Base-by-base conservation (phyloP, 1,284 basidiomycete species). In the Afroboletus lepidellus region DNA sequence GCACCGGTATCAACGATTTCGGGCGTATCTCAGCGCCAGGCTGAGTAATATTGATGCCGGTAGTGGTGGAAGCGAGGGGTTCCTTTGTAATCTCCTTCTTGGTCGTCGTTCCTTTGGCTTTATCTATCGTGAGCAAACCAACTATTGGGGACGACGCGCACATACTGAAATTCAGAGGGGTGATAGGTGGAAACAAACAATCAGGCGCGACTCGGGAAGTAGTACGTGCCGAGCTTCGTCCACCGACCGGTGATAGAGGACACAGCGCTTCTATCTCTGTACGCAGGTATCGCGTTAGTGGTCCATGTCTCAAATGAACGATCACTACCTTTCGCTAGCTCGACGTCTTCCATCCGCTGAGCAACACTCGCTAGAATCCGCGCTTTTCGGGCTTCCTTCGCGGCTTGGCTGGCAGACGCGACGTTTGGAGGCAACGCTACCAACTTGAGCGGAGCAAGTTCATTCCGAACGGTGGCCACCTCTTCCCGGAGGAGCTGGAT, bases 401-500 rank as follows among this genome's bases (percentile, higher is more conserved):
- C 32, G 8, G 15, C 44, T 27, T 54, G 51, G n/a, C 30, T 15
- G 16, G 32, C 24, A 21, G 53, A 24, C 13, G 23, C 5, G 12
- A 15, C 48, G 2, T 53, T 24, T 27, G 6, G 30, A 13, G 61
- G 52, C 16, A 39, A 2, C 3, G 24, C 36, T 30, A 38, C 20
- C 29, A 30, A 33, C 57, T 54, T 64, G 39, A 60, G 18, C 16
- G 27, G 23, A n/a, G 37, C 11, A 21, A 60, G 48, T 15, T 62
- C 54, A 12, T 44, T 30, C 33, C 33, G 53, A 30, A 64, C 36
- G 5, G 20, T 34, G 0, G 46, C 60, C 5, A 66, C 13, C 12
- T 50, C 64, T 18, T 51, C 51, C n/a, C 59, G 48, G 3, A 68
- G 38, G 15, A 59, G 46, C 5, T 38, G 27, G 12, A 66, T 54